These are phyloP conservation scores for Alternaria sp. DNA, from an alignment of 2,329 filamentous ascomycete genomes.

Conservation along the genomic window DNA sequence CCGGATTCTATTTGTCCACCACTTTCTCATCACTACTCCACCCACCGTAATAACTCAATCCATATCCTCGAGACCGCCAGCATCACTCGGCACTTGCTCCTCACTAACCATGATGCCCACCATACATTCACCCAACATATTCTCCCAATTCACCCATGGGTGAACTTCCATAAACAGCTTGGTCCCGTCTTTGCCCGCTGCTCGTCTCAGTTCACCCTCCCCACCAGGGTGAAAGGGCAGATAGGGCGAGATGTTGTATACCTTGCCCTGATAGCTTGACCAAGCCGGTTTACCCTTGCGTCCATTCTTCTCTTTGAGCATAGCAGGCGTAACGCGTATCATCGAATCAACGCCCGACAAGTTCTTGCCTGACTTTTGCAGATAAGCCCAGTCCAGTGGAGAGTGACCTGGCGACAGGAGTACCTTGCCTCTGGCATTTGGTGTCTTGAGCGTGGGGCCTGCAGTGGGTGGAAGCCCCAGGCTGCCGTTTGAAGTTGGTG, in stretches of 20 bases:
- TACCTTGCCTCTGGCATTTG: constrained; percentile 68
- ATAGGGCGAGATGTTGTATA: constrained; percentile 95
- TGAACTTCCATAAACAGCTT: constrained; percentile 70
- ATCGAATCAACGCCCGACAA: constrained; percentile 60
- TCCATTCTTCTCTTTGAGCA: constrained; percentile 80
- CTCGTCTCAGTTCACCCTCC: constrained; percentile 80
- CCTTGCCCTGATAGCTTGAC: constrained; percentile 87
- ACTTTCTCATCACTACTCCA: neutral
- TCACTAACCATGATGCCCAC: constrained; percentile 69
- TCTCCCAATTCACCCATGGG: constrained; percentile 75
- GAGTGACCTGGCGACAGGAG: constrained; percentile 89
- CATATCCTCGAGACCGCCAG: constrained; percentile 64
- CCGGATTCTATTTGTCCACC: constrained; percentile 53
- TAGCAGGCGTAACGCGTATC: constrained; percentile 80
- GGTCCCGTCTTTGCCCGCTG: constrained; percentile 72
- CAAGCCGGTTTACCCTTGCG: constrained; percentile 87
- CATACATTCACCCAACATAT: constrained; percentile 68
- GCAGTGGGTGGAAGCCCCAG: constrained; percentile 46
- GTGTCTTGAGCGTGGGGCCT: constrained; percentile 45
- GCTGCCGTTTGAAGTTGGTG: constrained; percentile 52
- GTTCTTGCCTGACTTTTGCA: constrained; percentile 73
- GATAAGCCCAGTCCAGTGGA: constrained; percentile 92
- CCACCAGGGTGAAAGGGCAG: constrained; percentile 90
- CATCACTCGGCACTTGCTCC: constrained; percentile 49
- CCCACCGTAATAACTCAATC: constrained; percentile 54